Evolutionary conservation across 169 alveolate genomes (phyloP), one percentile per base, ranked within the genome.

Genomic region (Cryptosporidium sp.): DNA sequence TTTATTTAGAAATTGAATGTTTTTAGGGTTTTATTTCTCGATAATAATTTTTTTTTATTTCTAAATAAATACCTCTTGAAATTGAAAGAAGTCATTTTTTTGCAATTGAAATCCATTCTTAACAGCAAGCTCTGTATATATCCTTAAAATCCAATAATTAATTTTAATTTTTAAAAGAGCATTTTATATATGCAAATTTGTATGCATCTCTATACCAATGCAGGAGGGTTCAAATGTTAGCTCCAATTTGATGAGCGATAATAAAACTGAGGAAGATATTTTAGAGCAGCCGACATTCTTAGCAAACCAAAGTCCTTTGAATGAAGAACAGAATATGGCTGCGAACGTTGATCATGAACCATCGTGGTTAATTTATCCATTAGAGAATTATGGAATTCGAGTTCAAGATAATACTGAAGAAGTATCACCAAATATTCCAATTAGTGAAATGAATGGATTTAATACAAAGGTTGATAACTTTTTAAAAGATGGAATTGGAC

Each of bases 401-500:
- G 80, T 80, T 2, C 80, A 80, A 41, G 89, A 80, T 31, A 80
- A 67, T 16, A 18, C 21, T 37, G 62, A 59, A 1, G 89, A 61
- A 65, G 23, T 14, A 8, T 2, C 14, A 1, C 14, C 65, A 29
- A 29, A 39, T 8, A 43, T 37, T 21, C 50, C 65, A 41, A 26
- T 80, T 18, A 65, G 35, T 62, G 75, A 80, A n/a, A 80, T 80
- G 89, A 80, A 67, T 62, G 89, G 74, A 14, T 80, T 80, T 65
- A 80, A 59, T 80, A 26, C 21, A 37, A 80, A 80, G 75, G 89
- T 80, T 43, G 89, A 80, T 65, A 65, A 29, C 67, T 80, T 80
- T 80, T 61, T 80, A 23, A 80, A 65, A 43, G 93, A 92, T 65
- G 94, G 94, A 41, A 86, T 91, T 16, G 91, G 94, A 7, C 75